Conservation (phyloP, 1,139 yeast species). For the Yamadazyma siamensis region DNA sequence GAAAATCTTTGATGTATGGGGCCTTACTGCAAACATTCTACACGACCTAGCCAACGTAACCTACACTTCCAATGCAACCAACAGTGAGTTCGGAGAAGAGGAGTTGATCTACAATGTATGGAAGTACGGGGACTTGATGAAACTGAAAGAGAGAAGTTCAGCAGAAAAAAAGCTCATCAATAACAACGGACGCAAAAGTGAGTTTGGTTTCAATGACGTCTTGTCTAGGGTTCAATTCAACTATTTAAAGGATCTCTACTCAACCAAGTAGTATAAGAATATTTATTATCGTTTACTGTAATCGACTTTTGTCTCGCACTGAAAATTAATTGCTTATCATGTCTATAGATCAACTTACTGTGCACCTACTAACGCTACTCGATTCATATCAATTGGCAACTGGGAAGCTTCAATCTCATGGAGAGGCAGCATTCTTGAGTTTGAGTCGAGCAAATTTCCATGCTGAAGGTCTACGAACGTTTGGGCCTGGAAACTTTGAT, state of each 20-base stretch:
- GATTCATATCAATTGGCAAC: slow-evolving; percentile 29
- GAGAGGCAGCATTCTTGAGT: slow-evolving; percentile 30
- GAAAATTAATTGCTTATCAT: too few relatives aligned
- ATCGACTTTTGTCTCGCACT: too few relatives aligned
- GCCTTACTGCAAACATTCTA: slow-evolving; percentile 81
- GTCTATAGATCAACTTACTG: too few relatives aligned
- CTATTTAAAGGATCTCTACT: slow-evolving; percentile 40
- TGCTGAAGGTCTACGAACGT: slow-evolving; percentile 15
- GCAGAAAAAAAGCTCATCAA: slow-evolving; percentile 36
- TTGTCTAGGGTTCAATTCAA: slow-evolving; percentile 44
- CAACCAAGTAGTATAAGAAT: too few relatives aligned
- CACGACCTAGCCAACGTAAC: slow-evolving; percentile 71
- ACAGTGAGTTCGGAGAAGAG: slow-evolving; percentile 55
- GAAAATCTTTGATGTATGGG: slow-evolving; percentile 76
- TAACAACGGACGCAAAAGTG: slow-evolving; percentile 25
- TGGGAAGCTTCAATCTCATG: slow-evolving; percentile 19
- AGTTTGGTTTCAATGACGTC: slow-evolving; percentile 49
- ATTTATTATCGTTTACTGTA: too few relatives aligned
- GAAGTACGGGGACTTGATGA: slow-evolving; percentile 49
- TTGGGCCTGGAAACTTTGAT: slow-evolving; percentile 26
- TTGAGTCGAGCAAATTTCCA: slow-evolving; percentile 41
- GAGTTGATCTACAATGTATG: slow-evolving; percentile 57
- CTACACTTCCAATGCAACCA: slow-evolving; percentile 21
- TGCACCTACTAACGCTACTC: slow-evolving; percentile 25
- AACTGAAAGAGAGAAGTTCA: slow-evolving; percentile 28